Percentiles rank a stretch among this genome's conserved stretches.
phyloP scores from a whole-genome alignment of 2,329 filamentous ascomycete species.

The Talaromyces sp. region DNA sequence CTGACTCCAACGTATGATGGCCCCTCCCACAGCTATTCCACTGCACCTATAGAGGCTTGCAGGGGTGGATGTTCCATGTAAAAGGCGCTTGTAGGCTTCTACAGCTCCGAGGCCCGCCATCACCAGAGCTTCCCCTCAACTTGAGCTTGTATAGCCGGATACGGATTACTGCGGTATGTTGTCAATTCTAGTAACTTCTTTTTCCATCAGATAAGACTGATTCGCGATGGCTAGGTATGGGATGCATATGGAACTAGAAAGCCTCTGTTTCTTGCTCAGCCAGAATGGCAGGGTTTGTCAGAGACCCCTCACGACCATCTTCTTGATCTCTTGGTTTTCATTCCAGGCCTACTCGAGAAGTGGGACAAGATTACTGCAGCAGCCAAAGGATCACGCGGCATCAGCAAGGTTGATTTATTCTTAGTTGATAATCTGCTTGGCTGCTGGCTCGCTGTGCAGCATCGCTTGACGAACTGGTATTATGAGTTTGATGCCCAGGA shows the following conservation, averaged over 20 bases:
- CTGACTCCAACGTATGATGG: neutral
- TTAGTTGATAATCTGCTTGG: conserved; percentile 4
- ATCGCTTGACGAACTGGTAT: conserved; percentile 7
- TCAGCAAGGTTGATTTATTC: neutral
- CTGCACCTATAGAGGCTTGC: conserved; percentile 6
- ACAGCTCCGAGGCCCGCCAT: conserved; percentile 8
- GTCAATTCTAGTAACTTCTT: neutral
- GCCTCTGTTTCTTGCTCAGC: conserved; percentile 1
- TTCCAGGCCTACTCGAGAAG: conserved; percentile 5
- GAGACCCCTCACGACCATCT: conserved; percentile 8
- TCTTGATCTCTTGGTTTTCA: conserved; percentile 5
- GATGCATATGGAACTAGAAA: conserved; percentile 9
- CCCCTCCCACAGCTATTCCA: conserved; percentile 2
- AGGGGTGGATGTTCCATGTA: conserved; percentile 11
- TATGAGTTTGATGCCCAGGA: conserved; percentile 4
- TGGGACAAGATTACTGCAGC: neutral
- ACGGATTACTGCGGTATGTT: conserved; percentile 8
- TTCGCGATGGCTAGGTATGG: conserved; percentile 1
- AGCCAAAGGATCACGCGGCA: neutral
- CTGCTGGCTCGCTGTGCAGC: conserved; percentile 4
- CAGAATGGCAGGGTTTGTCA: conserved; percentile 8
- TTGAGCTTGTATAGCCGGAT: conserved; percentile 9
- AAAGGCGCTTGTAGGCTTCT: conserved; percentile 8
- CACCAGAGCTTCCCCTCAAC: conserved; percentile 1
- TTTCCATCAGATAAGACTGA: neutral